Evolutionary conservation across 2,329 filamentous ascomycete genomes (phyloP), one percentile per base, ranked within the genome.

Genomic region (Botryotinia convoluta): DNA sequence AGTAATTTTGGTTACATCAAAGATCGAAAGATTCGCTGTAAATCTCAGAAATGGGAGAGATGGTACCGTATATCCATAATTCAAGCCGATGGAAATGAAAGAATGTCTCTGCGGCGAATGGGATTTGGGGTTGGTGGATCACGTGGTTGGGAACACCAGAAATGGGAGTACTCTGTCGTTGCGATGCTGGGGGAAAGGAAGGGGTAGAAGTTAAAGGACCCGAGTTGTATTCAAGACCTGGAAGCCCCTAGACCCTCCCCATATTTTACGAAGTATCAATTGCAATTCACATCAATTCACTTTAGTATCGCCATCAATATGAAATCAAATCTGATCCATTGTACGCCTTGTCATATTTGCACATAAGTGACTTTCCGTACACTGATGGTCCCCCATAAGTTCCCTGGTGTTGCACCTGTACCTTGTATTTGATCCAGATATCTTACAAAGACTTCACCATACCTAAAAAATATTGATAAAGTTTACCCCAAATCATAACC

Each of bases 371-470:
- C 48, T 69, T 57, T 44, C n/a, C 37, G 18, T 69, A n/a, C 35
- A 69, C 48, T 57, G 32, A 42, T 69, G 10, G 29, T 29, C 26
- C 35, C 69, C 35, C 37, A 42, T 65, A 39, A 22, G 29, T 65
- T 72, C 61, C 44, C 39, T 42, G 37, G 54, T 42, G 5, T 51
- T 35, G 69, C 54, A 42, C 69, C n/a, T 64, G 29, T 51, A 45
- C 44, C 39, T 45, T 18, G 44, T 48, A 61, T 32, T 18, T 48
- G 39, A 44, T 48, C 39, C 63, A 60, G n/a, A 72, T 61, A 61
- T 72, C n/a, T 29, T 69, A 72, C 62, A 72, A 59, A 60, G 35
- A 45, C 51, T 39, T 39, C 48, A 69, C 51, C 65, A 32, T 69
- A 51, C 65, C 37, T 32, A 32, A 32, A 29, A 29, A 63, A 69